Evolutionary conservation across 2,329 filamentous ascomycete genomes (phyloP).

Genomic region (Fusarium siculi): DNA sequence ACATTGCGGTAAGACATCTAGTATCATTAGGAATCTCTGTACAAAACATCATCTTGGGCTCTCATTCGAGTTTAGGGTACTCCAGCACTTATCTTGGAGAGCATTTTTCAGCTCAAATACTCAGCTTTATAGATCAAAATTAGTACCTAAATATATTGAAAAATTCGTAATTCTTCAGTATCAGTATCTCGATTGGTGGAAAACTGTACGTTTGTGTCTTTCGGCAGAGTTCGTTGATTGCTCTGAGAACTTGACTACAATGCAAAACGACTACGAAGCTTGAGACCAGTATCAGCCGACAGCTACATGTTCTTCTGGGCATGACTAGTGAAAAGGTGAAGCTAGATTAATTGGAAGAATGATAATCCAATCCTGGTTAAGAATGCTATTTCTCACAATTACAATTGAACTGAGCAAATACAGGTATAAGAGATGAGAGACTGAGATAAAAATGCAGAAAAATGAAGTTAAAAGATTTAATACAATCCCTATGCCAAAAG

Average conservation of each 20-base stretch:
- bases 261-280: rapidly evolving
- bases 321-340: not conserved
- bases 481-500: rapidly evolving
- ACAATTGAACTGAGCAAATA: not conserved
- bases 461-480: rapidly evolving
- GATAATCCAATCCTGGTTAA: not conserved
- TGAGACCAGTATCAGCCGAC: no score
- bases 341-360: not conserved
- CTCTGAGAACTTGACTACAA: no score
- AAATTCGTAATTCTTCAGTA: rapidly evolving
- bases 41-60: rapidly evolving
- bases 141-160: no score
- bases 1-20: rapidly evolving
- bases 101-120: rapidly evolving
- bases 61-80: not conserved
- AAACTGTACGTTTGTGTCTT: no score
- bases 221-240: rapidly evolving
- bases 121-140: no score
- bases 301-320: no score
- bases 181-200: rapidly evolving
- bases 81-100: rapidly evolving
- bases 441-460: not conserved
- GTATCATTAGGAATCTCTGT: rapidly evolving
- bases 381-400: not conserved
- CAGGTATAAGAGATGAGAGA: not conserved